Conservation (phyloP, 345 rosid species). For the Citrus sinensis region DNA sequence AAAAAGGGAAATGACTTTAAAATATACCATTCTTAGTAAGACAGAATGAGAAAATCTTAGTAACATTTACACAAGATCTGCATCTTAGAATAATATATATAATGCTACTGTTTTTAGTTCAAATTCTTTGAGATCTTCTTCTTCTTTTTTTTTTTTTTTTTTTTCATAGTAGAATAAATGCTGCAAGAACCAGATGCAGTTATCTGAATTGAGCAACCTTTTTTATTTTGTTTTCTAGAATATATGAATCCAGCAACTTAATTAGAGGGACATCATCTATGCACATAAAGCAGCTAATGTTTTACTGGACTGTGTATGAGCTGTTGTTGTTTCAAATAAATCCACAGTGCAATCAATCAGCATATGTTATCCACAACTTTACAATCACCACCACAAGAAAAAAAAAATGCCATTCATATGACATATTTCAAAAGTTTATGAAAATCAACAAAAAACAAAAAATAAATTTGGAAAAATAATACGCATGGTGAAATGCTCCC, state of each 20-base stretch:
- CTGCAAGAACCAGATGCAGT: slow-evolving; percentile 21
- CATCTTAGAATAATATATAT: background rate
- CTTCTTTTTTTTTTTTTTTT: too few species aligned
- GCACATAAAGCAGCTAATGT: background rate
- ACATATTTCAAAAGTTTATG: too few species aligned
- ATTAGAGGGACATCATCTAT: too few species aligned
- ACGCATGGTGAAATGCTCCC: too few species aligned
- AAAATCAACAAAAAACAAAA: too few species aligned
- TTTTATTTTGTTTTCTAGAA: too few species aligned
- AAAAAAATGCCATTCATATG: too few species aligned
- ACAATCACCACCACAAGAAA: too few species aligned
- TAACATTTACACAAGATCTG: background rate
- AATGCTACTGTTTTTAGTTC: background rate
- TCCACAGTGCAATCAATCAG: background rate
- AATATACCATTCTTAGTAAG: background rate
- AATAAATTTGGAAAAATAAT: too few species aligned
- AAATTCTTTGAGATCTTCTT: background rate
- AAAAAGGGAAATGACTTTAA: background rate
- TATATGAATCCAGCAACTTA: too few species aligned
- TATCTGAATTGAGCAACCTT: too few species aligned
- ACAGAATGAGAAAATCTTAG: background rate
- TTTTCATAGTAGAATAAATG: slow-evolving; percentile 8
- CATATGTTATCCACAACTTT: background rate
- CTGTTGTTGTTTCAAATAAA: background rate
- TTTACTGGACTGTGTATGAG: background rate